Evolutionary conservation across 139 green algal genomes (phyloP).

Genomic region (Closterium sp.): DNA sequence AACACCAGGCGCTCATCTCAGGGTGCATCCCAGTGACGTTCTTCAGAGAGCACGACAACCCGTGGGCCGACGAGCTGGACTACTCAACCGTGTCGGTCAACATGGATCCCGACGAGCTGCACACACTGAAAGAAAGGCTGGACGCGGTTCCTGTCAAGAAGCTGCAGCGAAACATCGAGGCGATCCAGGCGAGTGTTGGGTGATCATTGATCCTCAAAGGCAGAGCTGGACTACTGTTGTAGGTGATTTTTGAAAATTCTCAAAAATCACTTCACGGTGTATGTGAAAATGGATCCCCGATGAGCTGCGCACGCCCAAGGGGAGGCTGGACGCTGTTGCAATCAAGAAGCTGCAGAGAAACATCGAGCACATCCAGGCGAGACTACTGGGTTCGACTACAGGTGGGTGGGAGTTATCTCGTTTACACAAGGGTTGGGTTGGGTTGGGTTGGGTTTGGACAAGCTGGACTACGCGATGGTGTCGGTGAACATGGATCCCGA

Average conservation of each 20-base stretch:
- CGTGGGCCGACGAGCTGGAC: background rate
- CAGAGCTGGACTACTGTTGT: constrained; percentile 41
- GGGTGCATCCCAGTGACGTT: constrained; percentile 13
- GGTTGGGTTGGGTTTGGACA: background rate
- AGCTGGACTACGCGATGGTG: constrained; percentile 21
- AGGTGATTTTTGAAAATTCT: too few species aligned
- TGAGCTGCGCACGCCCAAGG: background rate
- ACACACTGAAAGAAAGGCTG: background rate
- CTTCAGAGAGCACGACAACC: background rate
- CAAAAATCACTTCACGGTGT: background rate
- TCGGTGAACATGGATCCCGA: constrained; percentile 28
- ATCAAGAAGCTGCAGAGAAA: background rate
- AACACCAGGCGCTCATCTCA: background rate
- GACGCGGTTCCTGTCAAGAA: background rate
- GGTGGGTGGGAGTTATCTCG: too few species aligned
- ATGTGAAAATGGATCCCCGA: background rate
- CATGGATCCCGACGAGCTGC: background rate
- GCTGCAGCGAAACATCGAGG: background rate
- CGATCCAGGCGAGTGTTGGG: background rate
- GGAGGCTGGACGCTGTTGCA: background rate
- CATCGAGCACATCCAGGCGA: background rate
- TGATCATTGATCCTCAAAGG: background rate
- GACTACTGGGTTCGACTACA: too few species aligned
- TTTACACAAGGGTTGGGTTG: too few species aligned
- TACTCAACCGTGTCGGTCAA: background rate